Base-by-base conservation (phyloP, 2,329 filamentous ascomycete genomes). In the Harringtonia lauricola region DNA sequence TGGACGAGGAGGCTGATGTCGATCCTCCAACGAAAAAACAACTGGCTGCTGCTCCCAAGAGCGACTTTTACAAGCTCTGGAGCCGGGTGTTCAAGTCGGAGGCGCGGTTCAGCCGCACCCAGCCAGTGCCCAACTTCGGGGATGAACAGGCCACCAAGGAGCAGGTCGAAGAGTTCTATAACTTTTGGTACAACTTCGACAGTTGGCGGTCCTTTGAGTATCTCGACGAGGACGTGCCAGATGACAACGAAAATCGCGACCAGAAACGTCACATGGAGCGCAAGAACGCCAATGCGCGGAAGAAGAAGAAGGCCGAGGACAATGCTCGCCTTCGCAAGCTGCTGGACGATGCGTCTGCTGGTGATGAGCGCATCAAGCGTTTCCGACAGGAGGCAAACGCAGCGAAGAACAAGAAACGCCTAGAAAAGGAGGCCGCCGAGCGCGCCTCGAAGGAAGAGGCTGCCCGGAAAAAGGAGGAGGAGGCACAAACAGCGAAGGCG, bases 131-230 rank as follows among this genome's bases (percentile, higher is more conserved):
- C 7, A 68, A 74, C 55, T 81, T 98, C 46, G 92, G 92, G 50
- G 76, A 86, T 59, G 86, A 86, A 52, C 83, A 94, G 53, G 82
- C 85, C 59, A 78, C 78, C 56, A 86, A 89, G 66, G 86, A 94
- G 59, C 82, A 95, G 9, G 92, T 98, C 38, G 89, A 96, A 60
- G 71, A 73, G 43, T 98, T 98, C 66, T 98, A 98, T 78, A 95
- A 98, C 76, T 98, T 96, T 74, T 98, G 86, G 83, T 98, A 96
- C 75, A 94, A 90, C 75, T 94, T 98, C 57, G 92, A 98, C 74
- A 92, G 84, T 64, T 98, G 92, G 92, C 77, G 92, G 49, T 81
- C 85, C 3, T 98, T 98, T 58, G 92, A 98, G 70, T 98, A 98
- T 67, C 84, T 94, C 47, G 92, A 98, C 60, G 92, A 98, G 72